Base-by-base conservation (phyloP, 345 rosid genomes). In the Hypericum androsaemum region DNA sequence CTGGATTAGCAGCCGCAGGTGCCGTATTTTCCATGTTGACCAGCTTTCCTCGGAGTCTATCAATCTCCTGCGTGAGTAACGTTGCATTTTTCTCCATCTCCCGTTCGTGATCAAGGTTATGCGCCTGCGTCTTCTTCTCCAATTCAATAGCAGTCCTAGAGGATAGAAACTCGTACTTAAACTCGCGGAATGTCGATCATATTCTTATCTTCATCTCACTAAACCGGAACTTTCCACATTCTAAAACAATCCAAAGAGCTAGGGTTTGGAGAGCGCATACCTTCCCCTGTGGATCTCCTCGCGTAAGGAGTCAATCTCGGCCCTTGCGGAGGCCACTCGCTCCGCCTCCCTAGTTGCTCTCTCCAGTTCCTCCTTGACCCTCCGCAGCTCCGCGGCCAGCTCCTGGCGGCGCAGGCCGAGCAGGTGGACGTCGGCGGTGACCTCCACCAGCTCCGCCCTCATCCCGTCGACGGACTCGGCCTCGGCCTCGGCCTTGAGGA, bases 281-380 rank as follows among this genome's bases (percentile, higher is more conserved):
- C 96, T 81, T 75, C 98, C 94, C 69, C 64, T 79, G 16, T 76
- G 69, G 69, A 78, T 70, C 66, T 90, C 86, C 43, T 64, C 59
- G 57, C 52, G 70, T 12, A 82, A 17, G 54, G 54, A 41, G 51
- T 82, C 80, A 38, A 84, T 74, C 70, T 84, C 96, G 3, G 70
- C 60, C 61, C 71, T 74, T 54, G 72, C 12, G 49, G 43, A 74
- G 6, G 49, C 38, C 10, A 77, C 66, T 56, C 65, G 76, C 17
- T 78, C 57, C 10, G 77, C 59, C 44, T 81, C 82, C 13, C 61
- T 61, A 67, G 59, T 75, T 0, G 75, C 80, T 66, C 82, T 77
- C 12, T 53, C 72, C 45, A 81, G 35, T 39, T 81, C 80, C 15
- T 43, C 74, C 17, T 71, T 62, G 46, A 81, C 53, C 57, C 53